A percentile compares a stretch with the other conserved stretches of the same genome.
phyloP scores from a whole-genome alignment of 2,329 filamentous ascomycete genomes.

The Apiospora pterosperma region DNA sequence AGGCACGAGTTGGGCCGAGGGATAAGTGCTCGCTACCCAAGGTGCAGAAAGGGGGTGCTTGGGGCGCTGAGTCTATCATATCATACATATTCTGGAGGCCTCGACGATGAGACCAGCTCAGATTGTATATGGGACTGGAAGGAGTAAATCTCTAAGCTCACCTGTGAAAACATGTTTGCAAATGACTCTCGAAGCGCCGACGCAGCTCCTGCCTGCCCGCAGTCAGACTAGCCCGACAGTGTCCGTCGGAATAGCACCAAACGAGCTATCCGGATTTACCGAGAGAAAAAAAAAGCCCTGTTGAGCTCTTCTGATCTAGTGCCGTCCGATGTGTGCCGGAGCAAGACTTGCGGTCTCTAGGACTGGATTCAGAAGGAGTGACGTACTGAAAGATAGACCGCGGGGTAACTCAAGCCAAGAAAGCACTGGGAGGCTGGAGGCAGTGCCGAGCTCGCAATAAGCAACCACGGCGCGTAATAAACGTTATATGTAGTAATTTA shows the following conservation, averaged over 20 bases:
- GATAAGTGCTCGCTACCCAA: not conserved
- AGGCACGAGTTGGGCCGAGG: not conserved
- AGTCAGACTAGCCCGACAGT: not conserved
- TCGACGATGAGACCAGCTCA: not conserved
- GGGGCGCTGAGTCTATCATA: too few relatives aligned
- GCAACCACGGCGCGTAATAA: not conserved
- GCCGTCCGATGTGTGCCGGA: not conserved
- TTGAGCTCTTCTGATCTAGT: not conserved
- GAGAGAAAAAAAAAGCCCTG: too few relatives aligned
- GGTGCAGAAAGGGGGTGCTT: not conserved
- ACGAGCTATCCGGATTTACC: not conserved
- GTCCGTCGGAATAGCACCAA: not conserved
- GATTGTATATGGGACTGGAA: not conserved
- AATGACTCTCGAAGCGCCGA: not conserved
- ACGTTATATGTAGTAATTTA: not conserved
- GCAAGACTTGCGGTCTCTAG: not conserved
- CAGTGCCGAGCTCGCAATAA: not conserved
- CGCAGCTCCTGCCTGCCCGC: not conserved
- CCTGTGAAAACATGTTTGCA: not conserved
- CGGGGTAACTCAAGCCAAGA: slow-evolving; percentile 1
- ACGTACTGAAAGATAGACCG: slow-evolving; percentile 6
- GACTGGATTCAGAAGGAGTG: not conserved
- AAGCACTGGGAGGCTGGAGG: not conserved
- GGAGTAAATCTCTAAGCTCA: not conserved
- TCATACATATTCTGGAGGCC: not conserved